Evolutionary conservation across 1,139 yeast genomes (phyloP).

Genomic region (Torulaspora globosa): DNA sequence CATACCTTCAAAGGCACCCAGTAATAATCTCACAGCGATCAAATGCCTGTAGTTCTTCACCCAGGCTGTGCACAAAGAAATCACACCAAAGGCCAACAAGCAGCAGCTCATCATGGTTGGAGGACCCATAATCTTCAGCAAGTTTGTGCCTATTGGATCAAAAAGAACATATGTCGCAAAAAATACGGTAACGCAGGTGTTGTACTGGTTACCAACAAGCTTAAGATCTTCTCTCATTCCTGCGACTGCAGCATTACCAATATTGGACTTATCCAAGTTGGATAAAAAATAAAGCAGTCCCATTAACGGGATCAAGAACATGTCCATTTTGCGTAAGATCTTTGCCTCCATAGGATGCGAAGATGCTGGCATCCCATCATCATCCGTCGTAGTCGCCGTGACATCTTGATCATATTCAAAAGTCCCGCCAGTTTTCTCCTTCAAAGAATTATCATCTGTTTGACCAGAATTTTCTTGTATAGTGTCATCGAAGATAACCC

Average conservation of each 20-base stretch:
- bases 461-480: slow-evolving; percentile 5
- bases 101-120: slow-evolving; percentile 33
- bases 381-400: slow-evolving; percentile 28
- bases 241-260: slow-evolving; percentile 58
- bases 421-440: slow-evolving; percentile 12
- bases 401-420: slow-evolving; percentile 22
- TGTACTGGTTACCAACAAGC: slow-evolving; percentile 48
- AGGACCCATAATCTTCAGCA: slow-evolving; percentile 38
- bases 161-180: slow-evolving; percentile 55
- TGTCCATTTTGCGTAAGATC: slow-evolving; percentile 48
- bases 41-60: slow-evolving; percentile 45
- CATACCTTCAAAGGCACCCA: slow-evolving; percentile 56
- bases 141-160: slow-evolving; percentile 51
- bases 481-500: slow-evolving; percentile 13
- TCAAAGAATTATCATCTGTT: slow-evolving; percentile 2
- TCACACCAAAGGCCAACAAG: slow-evolving; percentile 47
- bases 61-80: slow-evolving; percentile 49
- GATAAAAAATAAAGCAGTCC: slow-evolving; percentile 52
- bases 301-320: slow-evolving; percentile 51
- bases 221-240: slow-evolving; percentile 51
- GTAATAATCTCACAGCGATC: slow-evolving; percentile 44
- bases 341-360: slow-evolving; percentile 39
- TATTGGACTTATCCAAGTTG: slow-evolving; percentile 55
- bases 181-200: slow-evolving; percentile 50
- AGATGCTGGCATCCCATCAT: slow-evolving; percentile 29